These are phyloP conservation scores for Vinca major DNA, from an alignment of 305 asterid genomes.

Conservation along the genomic window DNA sequence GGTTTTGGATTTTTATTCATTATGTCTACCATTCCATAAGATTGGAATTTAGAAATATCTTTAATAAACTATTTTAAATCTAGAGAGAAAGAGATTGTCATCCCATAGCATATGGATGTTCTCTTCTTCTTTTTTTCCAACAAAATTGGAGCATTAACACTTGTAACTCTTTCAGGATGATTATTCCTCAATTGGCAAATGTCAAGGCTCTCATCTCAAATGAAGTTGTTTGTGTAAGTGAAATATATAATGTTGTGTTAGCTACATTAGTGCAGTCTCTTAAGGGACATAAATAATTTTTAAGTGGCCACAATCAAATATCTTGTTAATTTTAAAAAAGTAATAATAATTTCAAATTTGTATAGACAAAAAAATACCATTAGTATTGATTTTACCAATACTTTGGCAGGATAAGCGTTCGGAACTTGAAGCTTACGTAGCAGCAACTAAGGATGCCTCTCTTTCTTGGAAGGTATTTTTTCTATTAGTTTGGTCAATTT, in stretches of 20 bases:
- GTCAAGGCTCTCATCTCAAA: conserved; percentile 49
- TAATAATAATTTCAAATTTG: background rate
- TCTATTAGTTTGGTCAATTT: background rate
- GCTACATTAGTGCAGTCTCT: background rate
- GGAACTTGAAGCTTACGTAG: conserved; percentile 40
- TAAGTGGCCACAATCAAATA: too few relatives aligned
- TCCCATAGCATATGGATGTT: too few relatives aligned
- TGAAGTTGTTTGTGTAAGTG: conserved; percentile 35
- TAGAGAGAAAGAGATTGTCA: too few relatives aligned
- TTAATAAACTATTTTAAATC: too few relatives aligned
- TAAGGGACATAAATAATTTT: background rate
- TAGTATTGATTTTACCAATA: background rate
- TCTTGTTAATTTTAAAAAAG: too few relatives aligned
- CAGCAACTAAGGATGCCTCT: conserved; percentile 36
- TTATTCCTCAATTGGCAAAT: conserved; percentile 46
- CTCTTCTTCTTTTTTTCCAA: too few relatives aligned
- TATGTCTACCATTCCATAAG: background rate
- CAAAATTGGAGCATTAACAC: too few relatives aligned
- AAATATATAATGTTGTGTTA: background rate
- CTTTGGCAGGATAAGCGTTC: conserved; percentile 46
- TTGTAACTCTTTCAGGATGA: conserved; percentile 37
- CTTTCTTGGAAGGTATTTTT: conserved; percentile 49
- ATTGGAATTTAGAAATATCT: background rate
- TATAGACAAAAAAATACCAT: background rate
- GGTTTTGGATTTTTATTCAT: background rate